Conservation (phyloP, 208 protist genomes). For the Leishmania turanica region DNA sequence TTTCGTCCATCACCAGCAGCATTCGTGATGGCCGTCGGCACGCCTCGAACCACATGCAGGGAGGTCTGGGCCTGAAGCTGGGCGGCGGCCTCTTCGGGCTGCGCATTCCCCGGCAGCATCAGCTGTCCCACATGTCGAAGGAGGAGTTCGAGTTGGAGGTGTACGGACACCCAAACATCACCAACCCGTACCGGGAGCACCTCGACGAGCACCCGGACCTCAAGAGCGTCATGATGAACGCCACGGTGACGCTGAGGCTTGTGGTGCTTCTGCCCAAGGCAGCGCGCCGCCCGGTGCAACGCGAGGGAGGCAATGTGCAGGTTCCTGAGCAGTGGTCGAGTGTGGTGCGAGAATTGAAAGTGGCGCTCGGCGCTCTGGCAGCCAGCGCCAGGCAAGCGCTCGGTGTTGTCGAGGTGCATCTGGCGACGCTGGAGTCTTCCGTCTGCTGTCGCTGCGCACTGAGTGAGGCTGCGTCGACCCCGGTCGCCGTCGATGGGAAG, state of each 20-base stretch:
- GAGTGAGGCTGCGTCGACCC: neutral
- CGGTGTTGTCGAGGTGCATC: slow-evolving; percentile 31
- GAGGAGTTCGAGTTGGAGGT: slow-evolving; percentile 77
- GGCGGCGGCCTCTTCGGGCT: slow-evolving; percentile 89
- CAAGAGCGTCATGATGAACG: slow-evolving; percentile 78
- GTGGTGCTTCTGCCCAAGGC: slow-evolving; percentile 77
- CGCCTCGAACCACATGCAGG: slow-evolving; percentile 72
- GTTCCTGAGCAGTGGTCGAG: slow-evolving; percentile 11
- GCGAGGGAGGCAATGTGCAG: neutral
- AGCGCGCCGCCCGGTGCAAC: slow-evolving; percentile 29
- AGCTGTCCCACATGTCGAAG: slow-evolving; percentile 68
- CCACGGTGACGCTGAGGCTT: slow-evolving; percentile 44
- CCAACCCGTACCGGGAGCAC: slow-evolving; percentile 84
- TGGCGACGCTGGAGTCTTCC: slow-evolving; percentile 46
- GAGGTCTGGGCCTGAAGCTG: slow-evolving; percentile 83
- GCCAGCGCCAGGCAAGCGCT: neutral
- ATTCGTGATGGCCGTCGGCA: slow-evolving; percentile 83
- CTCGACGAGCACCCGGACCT: slow-evolving; percentile 74
- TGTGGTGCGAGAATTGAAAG: slow-evolving; percentile 22
- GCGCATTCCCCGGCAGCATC: slow-evolving; percentile 81
- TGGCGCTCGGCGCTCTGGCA: slow-evolving; percentile 2
- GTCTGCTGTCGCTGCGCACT: slow-evolving; percentile 21
- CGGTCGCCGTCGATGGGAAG: neutral
- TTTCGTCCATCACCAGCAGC: slow-evolving; percentile 50
- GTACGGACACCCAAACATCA: slow-evolving; percentile 90